A percentile compares a stretch with the other conserved stretches of the same genome.
Conservation (phyloP, 208 protist species). For the Herpetomonas samuelpessoai region DNA sequence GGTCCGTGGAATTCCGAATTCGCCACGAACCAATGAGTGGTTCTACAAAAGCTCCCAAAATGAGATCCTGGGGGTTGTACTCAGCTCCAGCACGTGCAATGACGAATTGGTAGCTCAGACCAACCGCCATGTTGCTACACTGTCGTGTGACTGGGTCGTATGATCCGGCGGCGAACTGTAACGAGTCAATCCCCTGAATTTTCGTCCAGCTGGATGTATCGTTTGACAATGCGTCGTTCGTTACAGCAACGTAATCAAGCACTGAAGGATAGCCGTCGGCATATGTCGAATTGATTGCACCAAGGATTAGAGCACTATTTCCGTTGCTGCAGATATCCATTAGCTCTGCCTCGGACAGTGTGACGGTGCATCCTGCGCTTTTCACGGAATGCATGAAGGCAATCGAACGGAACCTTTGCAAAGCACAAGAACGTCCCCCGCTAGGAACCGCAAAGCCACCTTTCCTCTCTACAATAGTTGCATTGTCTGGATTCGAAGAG, state of each 20-base stretch:
- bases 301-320: conserved; percentile 23
- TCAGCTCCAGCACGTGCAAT: conserved; percentile 58
- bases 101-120: conserved; percentile 68
- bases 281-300: conserved; percentile 26
- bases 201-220: conserved; percentile 70
- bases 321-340: conserved; percentile 39
- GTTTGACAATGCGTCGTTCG: conserved; percentile 72
- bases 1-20: conserved; percentile 53
- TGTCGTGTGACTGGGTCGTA: conserved; percentile 44
- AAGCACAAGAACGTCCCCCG: conserved; percentile 39
- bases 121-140: conserved; percentile 55
- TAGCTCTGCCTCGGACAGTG: conserved; percentile 41
- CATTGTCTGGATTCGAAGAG: conserved; percentile 16
- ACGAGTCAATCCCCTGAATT: conserved; percentile 43
- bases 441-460: conserved; percentile 66
- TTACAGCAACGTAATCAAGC: conserved; percentile 50
- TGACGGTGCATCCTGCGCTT: conserved; percentile 48
- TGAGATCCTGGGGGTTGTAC: conserved; percentile 76
- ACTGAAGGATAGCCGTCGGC: conserved; percentile 10
- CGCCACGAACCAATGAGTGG: conserved; percentile 44
- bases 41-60: conserved; percentile 64
- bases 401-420: conserved; percentile 30
- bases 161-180: conserved; percentile 14
- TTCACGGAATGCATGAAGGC: conserved; percentile 57
- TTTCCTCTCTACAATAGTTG: conserved; percentile 44